Evolutionary conservation across 1,284 basidiomycete species (phyloP).

Genomic region (Cystodermella granulosa): DNA sequence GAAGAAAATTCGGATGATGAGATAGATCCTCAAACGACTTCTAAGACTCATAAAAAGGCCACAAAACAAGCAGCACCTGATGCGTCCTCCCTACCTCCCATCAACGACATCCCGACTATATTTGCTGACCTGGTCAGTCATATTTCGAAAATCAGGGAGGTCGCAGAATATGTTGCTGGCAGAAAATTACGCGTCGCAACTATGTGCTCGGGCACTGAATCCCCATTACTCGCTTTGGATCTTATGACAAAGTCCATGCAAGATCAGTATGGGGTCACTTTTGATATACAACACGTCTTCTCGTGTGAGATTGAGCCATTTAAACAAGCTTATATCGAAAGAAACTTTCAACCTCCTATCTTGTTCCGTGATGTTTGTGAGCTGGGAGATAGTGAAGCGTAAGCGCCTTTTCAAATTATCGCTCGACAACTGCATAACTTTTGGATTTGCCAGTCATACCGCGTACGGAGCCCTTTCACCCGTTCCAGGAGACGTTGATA

Average conservation of each 20-base stretch:
- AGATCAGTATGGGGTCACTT: slow-evolving; percentile 60
- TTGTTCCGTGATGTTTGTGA: slow-evolving; percentile 94
- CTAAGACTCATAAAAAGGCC: slow-evolving; percentile 31
- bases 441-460: slow-evolving; percentile 57
- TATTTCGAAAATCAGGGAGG: slow-evolving; percentile 62
- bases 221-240: slow-evolving; percentile 84
- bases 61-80: slow-evolving; percentile 47
- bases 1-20: slow-evolving; percentile 30
- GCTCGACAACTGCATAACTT: slow-evolving; percentile 3
- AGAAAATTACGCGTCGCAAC: slow-evolving; percentile 89
- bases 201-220: slow-evolving; percentile 97
- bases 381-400: slow-evolving; percentile 74
- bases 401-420: slow-evolving; percentile 27
- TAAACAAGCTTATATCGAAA: slow-evolving; percentile 96
- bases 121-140: slow-evolving; percentile 78
- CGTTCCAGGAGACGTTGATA: slow-evolving; percentile 87
- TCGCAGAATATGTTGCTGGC: slow-evolving; percentile 70
- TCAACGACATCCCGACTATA: slow-evolving; percentile 76
- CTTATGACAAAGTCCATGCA: slow-evolving; percentile 74
- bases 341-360: slow-evolving; percentile 88
- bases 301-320: slow-evolving; percentile 98
- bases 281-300: slow-evolving; percentile 88
- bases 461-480: slow-evolving; percentile 84
- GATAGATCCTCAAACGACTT: slow-evolving; percentile 24
- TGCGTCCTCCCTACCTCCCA: slow-evolving; percentile 69